Conservation (phyloP, 2,329 filamentous ascomycete genomes). For the Fusarium tanahbumbuense region DNA sequence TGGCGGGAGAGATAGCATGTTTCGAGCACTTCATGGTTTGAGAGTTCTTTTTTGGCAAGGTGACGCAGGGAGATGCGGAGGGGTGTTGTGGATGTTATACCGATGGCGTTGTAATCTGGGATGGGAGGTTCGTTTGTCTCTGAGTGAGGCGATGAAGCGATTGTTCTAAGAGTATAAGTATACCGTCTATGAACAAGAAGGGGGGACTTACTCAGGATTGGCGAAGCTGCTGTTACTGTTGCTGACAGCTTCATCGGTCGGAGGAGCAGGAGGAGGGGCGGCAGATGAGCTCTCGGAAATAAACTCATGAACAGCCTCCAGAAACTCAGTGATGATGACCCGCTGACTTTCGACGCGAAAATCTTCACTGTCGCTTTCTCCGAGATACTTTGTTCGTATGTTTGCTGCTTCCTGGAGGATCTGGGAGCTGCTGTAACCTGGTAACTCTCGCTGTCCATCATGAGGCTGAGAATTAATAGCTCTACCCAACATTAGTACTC, state of each 20-base stretch:
- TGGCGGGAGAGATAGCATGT: slow-evolving; percentile 38
- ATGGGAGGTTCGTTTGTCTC: slow-evolving; percentile 36
- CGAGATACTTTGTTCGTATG: slow-evolving; percentile 33
- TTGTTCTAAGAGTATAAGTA: slow-evolving; percentile 23
- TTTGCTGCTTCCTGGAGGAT: slow-evolving; percentile 41
- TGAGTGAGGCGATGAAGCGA: slow-evolving; percentile 42
- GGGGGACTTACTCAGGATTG: slow-evolving; percentile 18
- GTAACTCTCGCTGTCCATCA: slow-evolving; percentile 36
- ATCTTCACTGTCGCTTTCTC: slow-evolving; percentile 38
- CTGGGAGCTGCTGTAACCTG: slow-evolving; percentile 46
- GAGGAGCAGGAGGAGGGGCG: slow-evolving; percentile 19
- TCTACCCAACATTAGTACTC: slow-evolving; percentile 23
- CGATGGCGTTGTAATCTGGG: slow-evolving; percentile 45
- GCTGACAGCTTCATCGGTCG: slow-evolving; percentile 14
- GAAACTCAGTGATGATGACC: slow-evolving; percentile 34
- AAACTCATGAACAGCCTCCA: slow-evolving; percentile 42
- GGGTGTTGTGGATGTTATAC: slow-evolving; percentile 43
- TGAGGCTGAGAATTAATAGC: slow-evolving; percentile 42
- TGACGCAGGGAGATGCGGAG: slow-evolving; percentile 43
- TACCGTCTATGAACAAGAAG: fast-evolving
- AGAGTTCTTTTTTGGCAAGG: slow-evolving; percentile 44
- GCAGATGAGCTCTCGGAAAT: slow-evolving; percentile 40
- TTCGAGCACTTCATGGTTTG: slow-evolving; percentile 43
- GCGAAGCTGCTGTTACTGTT: slow-evolving; percentile 22
- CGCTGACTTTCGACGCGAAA: slow-evolving; percentile 35